phyloP scores from a whole-genome alignment of 805 yeast species.

The Saturnispora mendoncae region DNA sequence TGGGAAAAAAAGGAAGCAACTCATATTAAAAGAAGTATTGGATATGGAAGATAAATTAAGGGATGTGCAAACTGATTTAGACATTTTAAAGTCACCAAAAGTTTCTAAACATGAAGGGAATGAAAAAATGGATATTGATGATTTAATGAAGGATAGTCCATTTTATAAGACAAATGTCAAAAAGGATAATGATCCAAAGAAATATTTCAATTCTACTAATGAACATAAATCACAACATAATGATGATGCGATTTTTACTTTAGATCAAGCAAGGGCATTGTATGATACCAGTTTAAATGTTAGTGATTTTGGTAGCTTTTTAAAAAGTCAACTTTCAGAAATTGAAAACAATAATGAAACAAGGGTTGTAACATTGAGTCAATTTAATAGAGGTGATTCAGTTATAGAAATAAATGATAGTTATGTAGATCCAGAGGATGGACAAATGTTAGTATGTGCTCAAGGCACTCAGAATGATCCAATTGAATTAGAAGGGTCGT shows the following conservation, averaged over 20 bases:
- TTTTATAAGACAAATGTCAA: background rate
- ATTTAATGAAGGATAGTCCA: conserved; percentile 4
- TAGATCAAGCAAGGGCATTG: conserved; percentile 5
- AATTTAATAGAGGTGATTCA: background rate
- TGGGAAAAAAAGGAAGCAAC: background rate
- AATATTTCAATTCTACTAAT: background rate
- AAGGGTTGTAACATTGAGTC: background rate
- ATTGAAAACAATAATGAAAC: background rate
- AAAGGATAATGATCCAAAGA: background rate
- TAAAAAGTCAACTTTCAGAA: background rate
- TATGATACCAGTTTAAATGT: conserved; percentile 9
- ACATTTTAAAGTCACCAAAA: background rate
- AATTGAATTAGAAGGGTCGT: conserved; percentile 6
- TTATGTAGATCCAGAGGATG: conserved; percentile 6
- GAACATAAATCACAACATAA: background rate
- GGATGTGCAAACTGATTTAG: background rate
- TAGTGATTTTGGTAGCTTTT: background rate
- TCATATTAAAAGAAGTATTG: background rate
- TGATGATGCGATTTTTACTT: background rate
- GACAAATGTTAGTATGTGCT: background rate
- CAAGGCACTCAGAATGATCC: conserved; percentile 11
- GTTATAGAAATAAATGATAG: conserved; percentile 5
- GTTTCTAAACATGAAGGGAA: background rate
- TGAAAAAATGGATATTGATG: background rate
- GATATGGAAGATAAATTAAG: background rate